Base-by-base conservation (phyloP, 495 filamentous ascomycete genomes). In the Hypoxylon fragiforme region DNA sequence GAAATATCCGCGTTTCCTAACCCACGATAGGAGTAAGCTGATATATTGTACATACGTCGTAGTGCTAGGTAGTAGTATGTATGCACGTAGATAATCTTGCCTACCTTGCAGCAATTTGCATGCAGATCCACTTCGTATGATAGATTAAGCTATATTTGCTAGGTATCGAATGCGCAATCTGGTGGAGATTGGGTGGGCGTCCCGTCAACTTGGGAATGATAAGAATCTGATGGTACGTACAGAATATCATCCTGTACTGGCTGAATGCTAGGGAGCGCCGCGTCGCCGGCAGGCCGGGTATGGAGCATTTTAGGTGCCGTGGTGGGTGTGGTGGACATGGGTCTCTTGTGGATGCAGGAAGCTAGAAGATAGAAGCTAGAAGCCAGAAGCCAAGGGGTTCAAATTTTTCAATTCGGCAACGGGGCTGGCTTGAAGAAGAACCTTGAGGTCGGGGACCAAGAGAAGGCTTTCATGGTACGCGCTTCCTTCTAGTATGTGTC, bases 211-310 rank as follows among this genome's bases (percentile, higher is more conserved):
- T 48, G 48, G 42, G 22, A 58, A 42, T 19, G 42, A 44, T 59
- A 53, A 59, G 48, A 59, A 46, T 50, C 54, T 57, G 54, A 57
- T 46, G 42, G 42, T 49, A 48, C 31, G 31, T 34, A 34, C 14
- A 31, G 30, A 14, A 14, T 8, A 8, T 7, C 26, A 31, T 16
- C 28, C 7, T 41, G n/a, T n/a, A n/a, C n/a, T 34, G 16, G 37
- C 30, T 19, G 24, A 26, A 15, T 42, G 13, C 26, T 48, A 50
- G 53, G 53, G 31, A 35, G 39, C 45, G 40, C 53, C 53, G 45
- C 11, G 21, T 18, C n/a, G 35, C 31, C 40, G 45, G 52, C n/a
- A n/a, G n/a, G n/a, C n/a, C n/a, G n/a, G n/a, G 44, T 50, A 44
- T 39, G 51, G 44, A 38, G 26, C 43, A 22, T 31, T 50, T 57